Base-by-base conservation (phyloP, 345 rosid genomes). In the Pistacia integerrima region DNA sequence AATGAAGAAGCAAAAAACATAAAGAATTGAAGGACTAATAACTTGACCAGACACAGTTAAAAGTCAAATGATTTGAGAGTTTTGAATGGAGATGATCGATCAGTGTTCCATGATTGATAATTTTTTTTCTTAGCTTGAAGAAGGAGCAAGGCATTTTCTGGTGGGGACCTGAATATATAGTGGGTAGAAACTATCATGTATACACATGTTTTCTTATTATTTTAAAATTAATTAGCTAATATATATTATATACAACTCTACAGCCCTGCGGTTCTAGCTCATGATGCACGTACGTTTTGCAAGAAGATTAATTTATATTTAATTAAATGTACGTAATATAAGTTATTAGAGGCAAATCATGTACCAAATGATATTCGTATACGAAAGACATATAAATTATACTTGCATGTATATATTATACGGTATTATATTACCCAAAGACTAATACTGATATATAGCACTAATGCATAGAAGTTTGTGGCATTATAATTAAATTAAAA, bases 41-140 rank as follows among this genome's bases (percentile, higher is more conserved):
- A 70, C 74, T 11, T 38, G 52, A 38, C n/a, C 6, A 41, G 46
- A 41, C 5, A 56, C 62, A 56, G 11, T 20, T 54, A 63, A 60
- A 61, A 55, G 75, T 59, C 41, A 52, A 67, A 58, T 46, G 61
- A 25, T 41, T 20, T 41, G 54, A 25, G 36, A 72, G 56, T 13
- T 35, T 51, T 58, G 72, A 58, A 73, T 36, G 48, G 55, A 72
- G 44, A 25, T 22, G 46, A 1, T 41, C 1, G 77, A 57, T 48
- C 75, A 62, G 65, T 62, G 55, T 73, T 72, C 38, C 75, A 82
- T 82, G 75, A 79, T 78, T 38, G 77, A 33, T 18, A 8, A 8
- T 28, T 48, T 72, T 70, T 70, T 63, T 59, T 49, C 69, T 76
- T 76, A 77, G 59, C 80, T 82, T 79, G 46, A 79, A 79, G 80